Percentiles rank a stretch among this genome's conserved stretches.
Conservation (phyloP, 1,284 basidiomycete species). For the Wallemia mellicola region DNA sequence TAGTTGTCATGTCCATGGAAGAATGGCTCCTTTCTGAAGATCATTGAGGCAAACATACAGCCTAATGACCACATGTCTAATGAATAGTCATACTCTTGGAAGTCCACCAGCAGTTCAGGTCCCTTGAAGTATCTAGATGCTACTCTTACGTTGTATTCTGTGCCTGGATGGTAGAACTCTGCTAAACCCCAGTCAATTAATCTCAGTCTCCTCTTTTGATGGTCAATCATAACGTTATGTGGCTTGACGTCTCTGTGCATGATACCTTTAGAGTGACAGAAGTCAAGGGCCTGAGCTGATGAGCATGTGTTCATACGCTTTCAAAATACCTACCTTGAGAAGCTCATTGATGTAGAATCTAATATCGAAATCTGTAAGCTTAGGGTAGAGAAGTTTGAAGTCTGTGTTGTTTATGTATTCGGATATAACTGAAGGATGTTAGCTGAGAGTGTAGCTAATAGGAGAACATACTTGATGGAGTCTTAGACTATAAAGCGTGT, state of each 20-base stretch:
- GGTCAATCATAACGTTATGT: constrained; percentile 99
- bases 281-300: constrained; percentile 55
- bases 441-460: background rate
- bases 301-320: background rate
- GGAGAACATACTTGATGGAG: constrained; percentile 31
- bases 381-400: constrained; percentile 87
- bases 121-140: constrained; percentile 96
- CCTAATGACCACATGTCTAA: constrained; percentile 96
- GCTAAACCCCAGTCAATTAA: constrained; percentile 97
- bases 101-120: constrained; percentile 85
- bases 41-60: constrained; percentile 99
- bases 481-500: constrained; percentile 43
- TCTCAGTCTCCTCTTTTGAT: constrained; percentile 78
- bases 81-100: constrained; percentile 91
- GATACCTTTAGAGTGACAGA: constrained; percentile 90
- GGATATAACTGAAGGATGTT: background rate
- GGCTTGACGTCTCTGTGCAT: constrained; percentile 99
- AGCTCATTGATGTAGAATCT: constrained; percentile 91
- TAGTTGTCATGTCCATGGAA: constrained; percentile 99
- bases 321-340: constrained; percentile 35
- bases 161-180: constrained; percentile 93
- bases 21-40: constrained; percentile 97
- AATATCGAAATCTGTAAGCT: constrained; percentile 80
- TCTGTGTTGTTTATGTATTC: constrained; percentile 36
- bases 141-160: constrained; percentile 92